Base-by-base conservation (phyloP, 345 rosid genomes). In the Passiflora organensis region DNA sequence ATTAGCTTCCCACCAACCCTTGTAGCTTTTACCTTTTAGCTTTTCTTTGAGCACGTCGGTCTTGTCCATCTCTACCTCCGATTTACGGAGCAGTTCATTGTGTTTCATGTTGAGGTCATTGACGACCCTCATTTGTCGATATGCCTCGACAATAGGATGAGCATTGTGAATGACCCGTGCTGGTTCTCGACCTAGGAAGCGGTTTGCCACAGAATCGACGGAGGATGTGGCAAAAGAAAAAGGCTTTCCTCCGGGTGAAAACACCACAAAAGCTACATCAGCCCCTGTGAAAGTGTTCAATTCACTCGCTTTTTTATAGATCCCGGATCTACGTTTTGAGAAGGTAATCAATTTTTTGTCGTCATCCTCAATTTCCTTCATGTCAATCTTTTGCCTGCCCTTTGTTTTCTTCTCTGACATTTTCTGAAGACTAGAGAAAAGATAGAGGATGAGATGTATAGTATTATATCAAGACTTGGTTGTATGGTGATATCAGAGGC, bases 271-370 rank as follows among this genome's bases (percentile, higher is more conserved):
- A 0, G 18, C 67, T 1, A 63, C 53, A 18, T 63, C 53, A 22
- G 59, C 60, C 2, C 60, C 67, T 2, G 46, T 32, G 1, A 54
- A 39, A 1, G 67, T 36, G n/a, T 39, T 21, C 10, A 64, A 6
- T 53, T 82, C 82, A 32, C 68, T 69, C 13, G 76, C 62, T 32
- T 81, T 78, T 22, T 78, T 78, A 64, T 54, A 63, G 13, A 74
- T 67, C 0, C 86, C 73, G 0, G 66, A 51, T 50, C 64, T 50
- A 5, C 81, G 72, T 69, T 81, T 81, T 0, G 82, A 66, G 20
- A 66, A 66, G 0, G 55, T 53, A 15, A 66, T 48, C 12, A 66
- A n/a, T 19, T 59, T 52, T 14, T 59, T 53, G 0, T 32, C 42
- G 24, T 59, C 59, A 4, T 53, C 53, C 10, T 66, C 64, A 2